Evolutionary conservation across 2,329 filamentous ascomycete genomes (phyloP), one percentile per base, ranked within the genome.

Genomic region (Hymenoscyphus fructigenus): DNA sequence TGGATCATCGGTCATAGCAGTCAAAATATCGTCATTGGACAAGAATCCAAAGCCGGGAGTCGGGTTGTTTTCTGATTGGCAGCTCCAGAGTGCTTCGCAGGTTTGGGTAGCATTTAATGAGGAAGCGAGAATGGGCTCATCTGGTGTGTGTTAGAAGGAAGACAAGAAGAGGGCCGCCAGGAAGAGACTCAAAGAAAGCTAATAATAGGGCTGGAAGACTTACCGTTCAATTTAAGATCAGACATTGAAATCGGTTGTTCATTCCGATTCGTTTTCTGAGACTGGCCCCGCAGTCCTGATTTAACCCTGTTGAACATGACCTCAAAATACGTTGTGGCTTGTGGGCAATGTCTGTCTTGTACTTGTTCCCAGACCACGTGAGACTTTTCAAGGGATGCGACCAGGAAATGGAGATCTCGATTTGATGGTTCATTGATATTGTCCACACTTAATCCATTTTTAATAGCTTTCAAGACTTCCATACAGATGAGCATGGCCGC

Each of bases 401-500:
- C 32, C 41, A 66, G 60, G 15, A 60, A 59, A n/a, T 26, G 36
- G 12, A 60, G 34, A 10, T 60, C 38, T 17, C 44, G 20, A 9
- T 61, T 32, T 26, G 59, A 41, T 17, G 47, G 32, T 34, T 62
- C 23, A n/a, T 28, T n/a, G 60, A 32, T 61, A 38, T 65, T 65
- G 34, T 36, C 34, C 23, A 60, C 38, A 57, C 32, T 62, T 17
- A 57, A 41, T 38, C 55, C 53, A 12, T 32, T 58, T 34, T 67
- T 60, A 17, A 63, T 61, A 5, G 53, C 59, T n/a, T 69, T 65
- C 17, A 69, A 66, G 20, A 73, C 50, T 23, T 36, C 65, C 41
- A 89, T 76, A 66, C 84, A 88, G 3, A 89, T 71, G 15, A 89
- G 80, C 81, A 87, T 86, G 62, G 84, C 82, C 0, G 86, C 85